Conservation (phyloP, 768 basidiomycete species). For the Leccinellum albellum region DNA sequence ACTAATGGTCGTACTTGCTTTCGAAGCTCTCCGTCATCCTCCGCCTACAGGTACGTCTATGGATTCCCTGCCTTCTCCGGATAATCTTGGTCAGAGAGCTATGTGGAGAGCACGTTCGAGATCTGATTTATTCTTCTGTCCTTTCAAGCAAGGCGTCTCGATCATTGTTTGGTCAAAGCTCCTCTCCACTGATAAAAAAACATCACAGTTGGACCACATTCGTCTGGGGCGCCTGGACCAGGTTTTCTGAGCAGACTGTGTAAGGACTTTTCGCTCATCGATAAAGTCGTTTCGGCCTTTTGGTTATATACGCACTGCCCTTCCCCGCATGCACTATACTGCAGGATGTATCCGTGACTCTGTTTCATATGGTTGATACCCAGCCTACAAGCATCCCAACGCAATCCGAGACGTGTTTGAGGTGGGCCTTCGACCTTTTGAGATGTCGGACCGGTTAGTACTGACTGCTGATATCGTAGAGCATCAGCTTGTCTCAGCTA, state of each 20-base stretch:
- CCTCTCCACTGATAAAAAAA: background rate
- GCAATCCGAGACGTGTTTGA: background rate
- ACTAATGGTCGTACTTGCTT: too few relatives aligned
- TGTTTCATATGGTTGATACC: too few relatives aligned
- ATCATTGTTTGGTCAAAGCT: constrained; percentile 10
- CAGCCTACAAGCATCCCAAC: background rate
- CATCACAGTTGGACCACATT: constrained; percentile 3
- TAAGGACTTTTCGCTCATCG: background rate
- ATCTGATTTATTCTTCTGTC: constrained; percentile 3
- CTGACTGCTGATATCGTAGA: background rate
- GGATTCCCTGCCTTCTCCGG: constrained; percentile 23
- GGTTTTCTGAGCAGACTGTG: constrained; percentile 3
- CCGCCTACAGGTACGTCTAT: constrained; percentile 27
- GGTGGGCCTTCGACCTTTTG: background rate
- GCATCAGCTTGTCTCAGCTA: background rate
- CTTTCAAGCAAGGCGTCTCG: constrained; percentile 1
- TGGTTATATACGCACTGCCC: constrained; percentile 2
- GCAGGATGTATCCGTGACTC: too few relatives aligned
- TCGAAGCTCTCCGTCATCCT: constrained; percentile 60
- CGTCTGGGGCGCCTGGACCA: constrained; percentile 7
- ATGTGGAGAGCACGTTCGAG: constrained; percentile 13
- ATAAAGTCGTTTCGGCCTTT: constrained; percentile 8
- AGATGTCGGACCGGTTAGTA: background rate
- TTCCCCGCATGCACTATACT: constrained; percentile 1
- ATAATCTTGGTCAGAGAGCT: constrained; percentile 14